phyloP scores from a whole-genome alignment of 1,284 basidiomycete genomes.

The Heterobasidion parviporum region DNA sequence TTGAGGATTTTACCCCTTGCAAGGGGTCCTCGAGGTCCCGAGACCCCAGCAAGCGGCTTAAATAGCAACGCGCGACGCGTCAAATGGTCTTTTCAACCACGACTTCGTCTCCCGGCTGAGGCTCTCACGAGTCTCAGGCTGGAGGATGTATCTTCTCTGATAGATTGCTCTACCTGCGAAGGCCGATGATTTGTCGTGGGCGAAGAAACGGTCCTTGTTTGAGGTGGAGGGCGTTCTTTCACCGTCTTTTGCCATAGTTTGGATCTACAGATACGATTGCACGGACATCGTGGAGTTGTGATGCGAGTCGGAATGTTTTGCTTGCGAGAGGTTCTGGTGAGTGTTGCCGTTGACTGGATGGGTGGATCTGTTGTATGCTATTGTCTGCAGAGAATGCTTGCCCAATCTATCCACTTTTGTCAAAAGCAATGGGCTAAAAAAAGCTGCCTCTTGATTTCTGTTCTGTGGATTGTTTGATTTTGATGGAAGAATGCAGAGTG shows the following conservation, averaged over 20 bases:
- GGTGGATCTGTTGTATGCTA: too few species aligned
- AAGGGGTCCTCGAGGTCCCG: background rate
- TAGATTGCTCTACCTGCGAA: background rate
- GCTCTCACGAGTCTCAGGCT: background rate
- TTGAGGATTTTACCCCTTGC: background rate
- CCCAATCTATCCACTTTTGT: too few species aligned
- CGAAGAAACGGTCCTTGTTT: slow-evolving; percentile 14
- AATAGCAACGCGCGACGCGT: background rate
- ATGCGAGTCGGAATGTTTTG: too few species aligned
- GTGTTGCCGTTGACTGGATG: too few species aligned
- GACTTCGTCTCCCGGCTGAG: background rate
- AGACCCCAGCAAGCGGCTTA: background rate
- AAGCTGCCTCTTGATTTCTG: too few species aligned
- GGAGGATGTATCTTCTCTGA: background rate
- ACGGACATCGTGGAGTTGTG: too few species aligned
- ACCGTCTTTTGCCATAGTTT: slow-evolving; percentile 14
- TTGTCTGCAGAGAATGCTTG: too few species aligned
- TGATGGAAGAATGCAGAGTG: too few species aligned
- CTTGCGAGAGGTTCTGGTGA: too few species aligned
- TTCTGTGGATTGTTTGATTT: too few species aligned
- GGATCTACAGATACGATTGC: slow-evolving; percentile 7
- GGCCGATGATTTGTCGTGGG: slow-evolving; percentile 1
- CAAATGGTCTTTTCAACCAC: background rate
- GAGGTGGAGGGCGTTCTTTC: slow-evolving; percentile 10
- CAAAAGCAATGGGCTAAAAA: too few species aligned